Percentiles rank a stretch among this genome's conserved stretches.
Evolutionary conservation across 2,329 filamentous ascomycete species (phyloP).

Genomic region (Graphilbum sp.): DNA sequence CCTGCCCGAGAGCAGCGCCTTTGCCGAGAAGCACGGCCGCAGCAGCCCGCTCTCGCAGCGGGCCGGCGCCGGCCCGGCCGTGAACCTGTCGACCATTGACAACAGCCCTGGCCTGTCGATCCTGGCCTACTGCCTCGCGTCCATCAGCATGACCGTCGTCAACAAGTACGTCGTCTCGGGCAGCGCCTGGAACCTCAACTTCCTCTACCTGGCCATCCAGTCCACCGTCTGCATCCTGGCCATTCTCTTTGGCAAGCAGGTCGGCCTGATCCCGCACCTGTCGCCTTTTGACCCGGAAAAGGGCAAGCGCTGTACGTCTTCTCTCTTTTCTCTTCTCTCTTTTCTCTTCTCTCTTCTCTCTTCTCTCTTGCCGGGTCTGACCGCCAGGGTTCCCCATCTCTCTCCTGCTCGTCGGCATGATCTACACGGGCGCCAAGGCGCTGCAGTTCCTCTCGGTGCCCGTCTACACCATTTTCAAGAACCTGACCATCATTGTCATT

Average conservation of each 20-base stretch:
- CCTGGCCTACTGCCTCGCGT: slow-evolving; percentile 79
- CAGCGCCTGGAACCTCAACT: slow-evolving; percentile 83
- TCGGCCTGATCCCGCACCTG: slow-evolving; percentile 67
- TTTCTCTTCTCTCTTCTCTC: neutral
- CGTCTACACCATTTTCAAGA: slow-evolving; percentile 99
- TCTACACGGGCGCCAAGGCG: slow-evolving; percentile 93
- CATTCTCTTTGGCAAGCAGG: slow-evolving; percentile 67
- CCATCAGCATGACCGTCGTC: slow-evolving; percentile 99
- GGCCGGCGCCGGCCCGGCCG: slow-evolving; percentile 16
- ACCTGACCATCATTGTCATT: slow-evolving; percentile 95
- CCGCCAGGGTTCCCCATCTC: slow-evolving; percentile 83
- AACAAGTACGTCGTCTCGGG: slow-evolving; percentile 98
- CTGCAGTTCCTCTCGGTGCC: slow-evolving; percentile 93
- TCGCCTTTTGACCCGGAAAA: slow-evolving; percentile 73
- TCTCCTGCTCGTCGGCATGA: slow-evolving; percentile 92
- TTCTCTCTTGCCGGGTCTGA: neutral
- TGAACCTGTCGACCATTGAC: slow-evolving; percentile 40
- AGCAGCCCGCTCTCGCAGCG: slow-evolving; percentile 20
- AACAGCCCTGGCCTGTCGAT: slow-evolving; percentile 72
- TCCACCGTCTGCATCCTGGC: slow-evolving; percentile 76
- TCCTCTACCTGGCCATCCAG: slow-evolving; percentile 88
- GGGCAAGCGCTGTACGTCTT: slow-evolving; percentile 69
- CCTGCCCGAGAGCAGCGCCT: slow-evolving; percentile 43
- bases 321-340: neutral
- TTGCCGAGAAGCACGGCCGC: slow-evolving; percentile 32